Conservation (phyloP, 2,329 filamentous ascomycete species). For the Polytolypa hystricis region DNA sequence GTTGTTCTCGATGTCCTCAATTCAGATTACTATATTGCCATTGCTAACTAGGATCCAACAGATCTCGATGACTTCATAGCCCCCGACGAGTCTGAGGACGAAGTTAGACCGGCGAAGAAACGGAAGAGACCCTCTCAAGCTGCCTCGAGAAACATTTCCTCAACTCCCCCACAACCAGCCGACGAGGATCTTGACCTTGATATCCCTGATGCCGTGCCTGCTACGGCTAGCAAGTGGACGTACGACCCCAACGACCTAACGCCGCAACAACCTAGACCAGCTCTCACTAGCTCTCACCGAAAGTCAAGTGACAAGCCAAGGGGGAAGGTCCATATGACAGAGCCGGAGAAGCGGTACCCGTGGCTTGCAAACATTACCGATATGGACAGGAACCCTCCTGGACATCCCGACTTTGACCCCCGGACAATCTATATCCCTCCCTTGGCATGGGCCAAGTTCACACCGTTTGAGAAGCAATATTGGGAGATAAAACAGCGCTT, state of each 20-base stretch:
- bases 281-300: constrained; percentile 16
- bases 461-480: constrained; percentile 93
- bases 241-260: constrained; percentile 52
- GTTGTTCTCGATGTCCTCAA: constrained; percentile 7
- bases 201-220: constrained; percentile 44
- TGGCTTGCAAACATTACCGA: constrained; percentile 84
- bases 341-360: constrained; percentile 75
- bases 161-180: constrained; percentile 35
- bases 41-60: constrained; percentile 27
- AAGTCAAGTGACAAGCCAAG: constrained; percentile 29
- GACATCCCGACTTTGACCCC: constrained; percentile 81
- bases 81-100: constrained; percentile 76
- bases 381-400: constrained; percentile 66
- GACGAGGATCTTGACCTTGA: constrained; percentile 45
- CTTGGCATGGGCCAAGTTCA: constrained; percentile 68
- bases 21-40: neutral
- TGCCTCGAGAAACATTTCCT: constrained; percentile 23
- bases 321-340: constrained; percentile 63
- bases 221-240: constrained; percentile 75
- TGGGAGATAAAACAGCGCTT: constrained; percentile 99
- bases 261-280: constrained; percentile 38
- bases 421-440: constrained; percentile 85
- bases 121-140: constrained; percentile 52
- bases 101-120: constrained; percentile 53
- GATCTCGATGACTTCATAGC: constrained; percentile 84